phyloP scores from a whole-genome alignment of 768 basidiomycete genomes.

The Podaxis sp. region DNA sequence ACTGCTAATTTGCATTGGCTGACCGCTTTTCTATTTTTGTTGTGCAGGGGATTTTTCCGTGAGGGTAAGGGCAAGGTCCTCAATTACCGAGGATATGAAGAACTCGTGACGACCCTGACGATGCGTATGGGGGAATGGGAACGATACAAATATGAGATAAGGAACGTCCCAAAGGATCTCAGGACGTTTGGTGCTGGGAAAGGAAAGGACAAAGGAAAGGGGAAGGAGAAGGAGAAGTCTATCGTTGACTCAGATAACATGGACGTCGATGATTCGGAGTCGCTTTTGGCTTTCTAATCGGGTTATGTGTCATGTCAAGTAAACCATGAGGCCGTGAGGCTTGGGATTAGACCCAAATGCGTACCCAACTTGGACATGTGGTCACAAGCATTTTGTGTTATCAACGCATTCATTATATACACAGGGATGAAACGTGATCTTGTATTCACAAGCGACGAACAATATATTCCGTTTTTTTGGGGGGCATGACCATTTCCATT shows the following conservation, averaged over 20 bases:
- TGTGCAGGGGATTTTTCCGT: not conserved
- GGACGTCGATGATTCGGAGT: not conserved
- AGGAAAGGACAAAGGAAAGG: not conserved
- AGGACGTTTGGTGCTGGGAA: not conserved
- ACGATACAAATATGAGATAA: not conserved
- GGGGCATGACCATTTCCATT: not conserved
- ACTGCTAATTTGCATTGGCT: not conserved
- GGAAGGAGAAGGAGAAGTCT: not conserved
- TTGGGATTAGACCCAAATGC: no score
- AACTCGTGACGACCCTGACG: not conserved
- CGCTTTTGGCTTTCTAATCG: not conserved
- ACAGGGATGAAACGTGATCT: no score
- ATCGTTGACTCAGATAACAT: not conserved
- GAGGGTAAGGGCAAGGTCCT: conserved; percentile 2
- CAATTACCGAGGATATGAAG: conserved; percentile 2
- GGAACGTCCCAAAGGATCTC: not conserved
- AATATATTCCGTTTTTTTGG: not conserved
- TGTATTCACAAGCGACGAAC: not conserved
- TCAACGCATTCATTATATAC: no score
- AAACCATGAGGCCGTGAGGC: no score
- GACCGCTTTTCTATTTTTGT: not conserved
- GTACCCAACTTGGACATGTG: no score
- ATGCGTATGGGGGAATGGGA: conserved; percentile 4
- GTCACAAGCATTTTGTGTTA: no score
- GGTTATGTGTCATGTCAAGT: not conserved